Percentiles rank a stretch among this genome's conserved stretches.
Conservation (phyloP, 345 rosid species). For the Eucalyptus melliodora region DNA sequence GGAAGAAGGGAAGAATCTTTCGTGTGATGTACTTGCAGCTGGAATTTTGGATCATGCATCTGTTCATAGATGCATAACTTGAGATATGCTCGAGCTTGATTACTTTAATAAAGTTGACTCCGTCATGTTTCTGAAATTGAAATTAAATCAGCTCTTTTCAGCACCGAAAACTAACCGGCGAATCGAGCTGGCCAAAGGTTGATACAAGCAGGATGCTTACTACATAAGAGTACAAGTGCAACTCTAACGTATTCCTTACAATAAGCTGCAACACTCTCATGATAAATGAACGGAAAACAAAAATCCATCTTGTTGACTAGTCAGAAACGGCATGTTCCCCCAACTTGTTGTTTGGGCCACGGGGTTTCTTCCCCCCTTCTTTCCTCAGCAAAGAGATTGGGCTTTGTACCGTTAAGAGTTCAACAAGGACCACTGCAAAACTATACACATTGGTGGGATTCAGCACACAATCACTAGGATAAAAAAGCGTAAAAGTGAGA, state of each 20-base stretch:
- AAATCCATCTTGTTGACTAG: not conserved
- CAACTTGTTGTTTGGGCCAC: not conserved
- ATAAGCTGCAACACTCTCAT: not conserved
- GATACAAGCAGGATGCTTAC: not conserved
- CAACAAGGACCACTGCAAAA: not conserved
- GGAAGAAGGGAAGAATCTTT: not conserved
- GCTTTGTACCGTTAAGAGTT: not conserved
- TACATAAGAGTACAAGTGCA: not conserved
- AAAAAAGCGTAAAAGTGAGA: not conserved
- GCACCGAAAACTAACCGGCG: not conserved
- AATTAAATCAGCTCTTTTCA: not conserved
- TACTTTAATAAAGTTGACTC: not conserved
- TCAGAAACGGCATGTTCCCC: not conserved
- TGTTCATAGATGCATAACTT: not conserved
- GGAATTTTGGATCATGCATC: not conserved
- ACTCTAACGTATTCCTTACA: not conserved
- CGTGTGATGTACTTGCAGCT: not conserved
- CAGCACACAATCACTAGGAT: too few species aligned
- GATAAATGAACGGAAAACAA: not conserved
- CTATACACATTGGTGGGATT: not conserved
- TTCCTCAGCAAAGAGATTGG: not conserved
- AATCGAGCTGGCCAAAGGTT: not conserved
- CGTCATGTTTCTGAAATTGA: not conserved
- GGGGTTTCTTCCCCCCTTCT: not conserved
- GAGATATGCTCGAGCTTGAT: not conserved